Base-by-base conservation (phyloP, 805 yeast genomes). In the Zygosaccharomyces kombuchaensis region DNA sequence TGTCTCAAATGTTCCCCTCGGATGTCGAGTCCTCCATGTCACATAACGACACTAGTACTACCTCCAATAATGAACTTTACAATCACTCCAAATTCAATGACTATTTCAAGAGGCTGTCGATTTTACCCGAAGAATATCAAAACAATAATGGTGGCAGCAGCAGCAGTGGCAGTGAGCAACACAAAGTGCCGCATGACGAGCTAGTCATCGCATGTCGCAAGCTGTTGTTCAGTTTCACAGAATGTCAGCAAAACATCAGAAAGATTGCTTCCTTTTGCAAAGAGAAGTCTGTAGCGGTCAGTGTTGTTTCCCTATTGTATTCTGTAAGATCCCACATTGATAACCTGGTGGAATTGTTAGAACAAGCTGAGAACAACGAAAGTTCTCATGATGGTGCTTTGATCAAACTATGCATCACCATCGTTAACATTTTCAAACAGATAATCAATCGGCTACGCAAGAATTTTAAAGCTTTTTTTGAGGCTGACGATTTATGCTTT, bases 51-150 rank as follows among this genome's bases (percentile, higher is more conserved):
- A 35, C 47, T 7, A 40, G 26, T 7, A 22, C 16, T 29, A 22
- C 45, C n/a, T 40, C 39, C 25, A 50, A 44, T 30, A 51, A 48
- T 37, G 66, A 63, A 31, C 48, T 62, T 7, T 59, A 63, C 50
- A 62, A 58, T 32, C 63, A 65, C 41, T 56, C 65, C 34, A 77
- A 74, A 53, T 77, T 78, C 31, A 78, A 77, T 17, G 87, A 85
- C 19, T 81, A 81, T 57, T 80, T 81, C 64, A 72, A 82, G 55
- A 70, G 88, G 48, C 62, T 83, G 32, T 81, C 87, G 0, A 79
- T 84, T 0, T 60, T 84, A 12, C 82, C 80, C 9, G 89, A 83
- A 46, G 71, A 63, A 36, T 50, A 64, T 16, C 44, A 43, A 4
- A 54, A 51, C 39, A 26, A 30, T 17, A 22, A 34, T 27, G 14